Percentiles rank a stretch among this genome's conserved stretches.
Conservation (phyloP, 192 early-diverging fungal genomes). For the Umbelopsis sp. region DNA sequence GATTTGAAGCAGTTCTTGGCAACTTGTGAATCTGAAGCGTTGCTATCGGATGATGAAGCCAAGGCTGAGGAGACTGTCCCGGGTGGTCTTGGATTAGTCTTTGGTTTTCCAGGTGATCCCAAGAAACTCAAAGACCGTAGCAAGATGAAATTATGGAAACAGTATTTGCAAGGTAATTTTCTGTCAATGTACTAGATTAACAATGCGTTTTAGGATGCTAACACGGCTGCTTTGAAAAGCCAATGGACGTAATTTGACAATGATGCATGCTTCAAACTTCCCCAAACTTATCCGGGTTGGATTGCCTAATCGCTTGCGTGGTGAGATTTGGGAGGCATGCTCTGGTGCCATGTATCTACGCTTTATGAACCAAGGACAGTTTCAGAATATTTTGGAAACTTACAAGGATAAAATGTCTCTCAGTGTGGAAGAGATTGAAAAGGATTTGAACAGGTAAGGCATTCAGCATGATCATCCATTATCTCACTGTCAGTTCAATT, state of each 20-base stretch:
- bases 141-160: slow-evolving; percentile 74
- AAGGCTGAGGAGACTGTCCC: slow-evolving; percentile 41
- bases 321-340: slow-evolving; percentile 94
- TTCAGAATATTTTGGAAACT: slow-evolving; percentile 69
- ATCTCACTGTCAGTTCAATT: too few species aligned
- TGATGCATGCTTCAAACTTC: slow-evolving; percentile 79
- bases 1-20: slow-evolving; percentile 74
- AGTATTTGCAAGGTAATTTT: slow-evolving; percentile 68
- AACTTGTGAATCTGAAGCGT: slow-evolving; percentile 82
- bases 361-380: slow-evolving; percentile 84
- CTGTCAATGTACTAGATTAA: not conserved
- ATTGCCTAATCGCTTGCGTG: slow-evolving; percentile 83
- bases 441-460: slow-evolving; percentile 80
- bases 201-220: not conserved
- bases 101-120: slow-evolving; percentile 71
- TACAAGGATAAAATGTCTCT: slow-evolving; percentile 74
- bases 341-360: slow-evolving; percentile 87
- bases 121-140: slow-evolving; percentile 73
- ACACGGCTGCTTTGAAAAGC: slow-evolving; percentile 35
- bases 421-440: slow-evolving; percentile 93
- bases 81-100: slow-evolving; percentile 71
- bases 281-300: slow-evolving; percentile 89
- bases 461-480: too few species aligned
- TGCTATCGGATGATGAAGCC: slow-evolving; percentile 53
- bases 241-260: slow-evolving; percentile 88